phyloP scores from a whole-genome alignment of 2,329 filamentous ascomycete genomes.

The Xylaria sp. region DNA sequence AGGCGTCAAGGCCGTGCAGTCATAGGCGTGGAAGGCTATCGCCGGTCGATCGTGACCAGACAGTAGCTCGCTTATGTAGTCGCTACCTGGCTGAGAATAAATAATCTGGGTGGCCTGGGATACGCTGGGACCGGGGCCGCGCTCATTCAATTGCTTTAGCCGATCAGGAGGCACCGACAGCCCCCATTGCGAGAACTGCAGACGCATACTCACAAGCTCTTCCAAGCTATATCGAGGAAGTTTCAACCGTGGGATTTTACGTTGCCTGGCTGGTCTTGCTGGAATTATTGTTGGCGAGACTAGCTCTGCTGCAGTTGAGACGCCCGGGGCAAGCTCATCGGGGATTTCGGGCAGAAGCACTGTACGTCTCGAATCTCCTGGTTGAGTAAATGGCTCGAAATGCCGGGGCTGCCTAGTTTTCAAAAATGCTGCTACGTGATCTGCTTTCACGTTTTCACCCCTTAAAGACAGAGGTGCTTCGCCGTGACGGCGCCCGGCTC shows the following conservation, averaged over 20 bases:
- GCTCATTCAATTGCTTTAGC: not conserved
- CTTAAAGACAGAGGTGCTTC: slow-evolving; percentile 33
- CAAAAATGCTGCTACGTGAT: slow-evolving; percentile 28
- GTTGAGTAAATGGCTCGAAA: slow-evolving; percentile 37
- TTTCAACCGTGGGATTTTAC: slow-evolving; percentile 15
- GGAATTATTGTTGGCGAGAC: not conserved
- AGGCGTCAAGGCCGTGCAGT: not conserved
- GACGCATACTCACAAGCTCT: not conserved
- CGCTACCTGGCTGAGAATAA: slow-evolving; percentile 22
- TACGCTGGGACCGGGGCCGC: not conserved
- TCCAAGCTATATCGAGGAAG: not conserved
- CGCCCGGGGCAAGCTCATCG: not conserved
- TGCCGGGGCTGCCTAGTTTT: slow-evolving; percentile 33
- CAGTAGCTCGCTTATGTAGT: slow-evolving; percentile 24
- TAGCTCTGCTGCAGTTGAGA: not conserved
- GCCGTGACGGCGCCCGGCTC: slow-evolving; percentile 28
- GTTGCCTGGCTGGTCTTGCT: not conserved
- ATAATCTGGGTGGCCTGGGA: slow-evolving; percentile 28
- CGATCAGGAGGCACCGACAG: too few species aligned
- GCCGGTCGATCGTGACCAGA: not conserved
- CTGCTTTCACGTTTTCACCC: not conserved
- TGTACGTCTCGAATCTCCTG: not conserved
- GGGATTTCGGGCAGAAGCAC: not conserved
- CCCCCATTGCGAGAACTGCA: not conserved
- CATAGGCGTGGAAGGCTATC: slow-evolving; percentile 24